These are phyloP conservation scores for Juglanconis sp. DNA, from an alignment of 2,329 filamentous ascomycete genomes.

Conservation along the genomic window DNA sequence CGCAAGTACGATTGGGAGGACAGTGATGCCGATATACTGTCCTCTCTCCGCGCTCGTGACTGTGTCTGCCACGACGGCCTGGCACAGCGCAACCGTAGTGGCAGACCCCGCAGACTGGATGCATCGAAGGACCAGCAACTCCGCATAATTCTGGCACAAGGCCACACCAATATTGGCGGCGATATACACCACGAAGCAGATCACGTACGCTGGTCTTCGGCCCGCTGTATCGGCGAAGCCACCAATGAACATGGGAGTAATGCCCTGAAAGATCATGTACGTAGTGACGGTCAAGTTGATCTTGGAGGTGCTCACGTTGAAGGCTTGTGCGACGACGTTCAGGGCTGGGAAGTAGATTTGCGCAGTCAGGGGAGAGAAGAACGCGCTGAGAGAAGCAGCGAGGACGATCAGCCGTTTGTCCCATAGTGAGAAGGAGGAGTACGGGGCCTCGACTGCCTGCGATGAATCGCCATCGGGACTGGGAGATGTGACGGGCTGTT, in stretches of 20 bases:
- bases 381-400: slow-evolving; percentile 34
- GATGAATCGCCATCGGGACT: slow-evolving; percentile 6
- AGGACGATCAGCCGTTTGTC: slow-evolving; percentile 41
- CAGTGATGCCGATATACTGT: slow-evolving; percentile 53
- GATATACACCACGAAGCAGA: slow-evolving; percentile 52
- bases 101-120: slow-evolving; percentile 58
- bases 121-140: slow-evolving; percentile 51
- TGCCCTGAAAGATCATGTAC: slow-evolving; percentile 59
- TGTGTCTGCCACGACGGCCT: slow-evolving; percentile 61
- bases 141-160: slow-evolving; percentile 44
- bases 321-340: slow-evolving; percentile 43
- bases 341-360: slow-evolving; percentile 56
- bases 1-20: slow-evolving; percentile 43
- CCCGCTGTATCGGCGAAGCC: slow-evolving; percentile 53
- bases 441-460: slow-evolving; percentile 23
- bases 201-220: slow-evolving; percentile 50
- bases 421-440: slow-evolving; percentile 37
- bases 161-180: slow-evolving; percentile 53
- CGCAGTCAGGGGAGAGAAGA: slow-evolving; percentile 45
- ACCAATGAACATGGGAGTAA: slow-evolving; percentile 48
- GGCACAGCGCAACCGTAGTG: slow-evolving; percentile 55
- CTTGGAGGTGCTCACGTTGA: slow-evolving; percentile 38
- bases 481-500: slow-evolving; percentile 13
- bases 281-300: slow-evolving; percentile 53
- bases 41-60: slow-evolving; percentile 61